Evolutionary conservation across 225 moss, liverwort and hornwort species (phyloP).

Genomic region (Thuidium tamariscinum): DNA sequence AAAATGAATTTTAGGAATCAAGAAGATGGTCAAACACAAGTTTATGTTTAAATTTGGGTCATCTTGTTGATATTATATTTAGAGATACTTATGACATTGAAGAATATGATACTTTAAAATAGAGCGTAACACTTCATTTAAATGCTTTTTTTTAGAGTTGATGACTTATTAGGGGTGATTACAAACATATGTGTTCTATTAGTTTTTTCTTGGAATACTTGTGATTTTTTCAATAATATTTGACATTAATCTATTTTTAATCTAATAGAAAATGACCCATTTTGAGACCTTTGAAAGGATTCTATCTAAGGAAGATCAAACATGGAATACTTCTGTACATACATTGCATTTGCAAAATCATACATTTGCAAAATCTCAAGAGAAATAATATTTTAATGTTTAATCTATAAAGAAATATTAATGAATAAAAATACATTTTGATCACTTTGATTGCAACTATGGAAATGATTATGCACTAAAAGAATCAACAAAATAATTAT

Average conservation of each 20-base stretch:
- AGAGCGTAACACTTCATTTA: not conserved
- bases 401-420: not conserved
- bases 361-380: not conserved
- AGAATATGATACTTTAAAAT: fast-evolving
- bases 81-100: no score
- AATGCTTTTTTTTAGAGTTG: not conserved
- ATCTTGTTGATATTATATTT: no score
- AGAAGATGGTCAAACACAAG: fast-evolving
- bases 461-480: not conserved
- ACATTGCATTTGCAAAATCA: no score
- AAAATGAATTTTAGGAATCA: not conserved
- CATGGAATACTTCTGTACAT: fast-evolving
- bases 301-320: not conserved
- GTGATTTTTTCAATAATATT: not conserved
- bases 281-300: not conserved
- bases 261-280: fast-evolving
- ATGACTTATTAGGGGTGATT: no score
- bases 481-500: fast-evolving
- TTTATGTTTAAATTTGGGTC: fast-evolving
- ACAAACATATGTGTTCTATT: not conserved
- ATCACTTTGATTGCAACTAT: not conserved
- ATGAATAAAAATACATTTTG: not conserved
- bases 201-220: not conserved
- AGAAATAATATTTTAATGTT: fast-evolving
- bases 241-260: fast-evolving